phyloP scores from a whole-genome alignment of 768 basidiomycete species.

The Tylopilus balloui region DNA sequence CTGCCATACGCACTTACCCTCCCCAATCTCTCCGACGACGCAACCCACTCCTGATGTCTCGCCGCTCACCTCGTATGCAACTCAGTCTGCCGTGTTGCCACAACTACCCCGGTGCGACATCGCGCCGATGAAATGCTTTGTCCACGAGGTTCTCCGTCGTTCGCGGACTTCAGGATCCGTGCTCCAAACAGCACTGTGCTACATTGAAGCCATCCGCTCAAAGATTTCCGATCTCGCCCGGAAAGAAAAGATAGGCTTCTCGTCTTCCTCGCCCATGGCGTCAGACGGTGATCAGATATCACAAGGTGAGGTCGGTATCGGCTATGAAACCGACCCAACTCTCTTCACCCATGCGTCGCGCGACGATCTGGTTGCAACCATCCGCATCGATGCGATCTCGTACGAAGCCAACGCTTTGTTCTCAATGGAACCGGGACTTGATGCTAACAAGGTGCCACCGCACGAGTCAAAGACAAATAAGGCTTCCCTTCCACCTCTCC shows the following conservation, averaged over 20 bases:
- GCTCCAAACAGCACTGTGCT: slow-evolving; percentile 83
- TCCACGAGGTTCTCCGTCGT: slow-evolving; percentile 84
- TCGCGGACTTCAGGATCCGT: slow-evolving; percentile 81
- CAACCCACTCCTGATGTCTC: slow-evolving; percentile 32
- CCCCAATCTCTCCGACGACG: slow-evolving; percentile 50
- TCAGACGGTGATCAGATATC: slow-evolving; percentile 41
- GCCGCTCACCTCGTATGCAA: slow-evolving; percentile 28
- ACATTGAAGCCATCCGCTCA: slow-evolving; percentile 75
- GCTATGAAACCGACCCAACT: slow-evolving; percentile 34
- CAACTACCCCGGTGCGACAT: slow-evolving; percentile 32
- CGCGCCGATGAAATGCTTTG: slow-evolving; percentile 69
- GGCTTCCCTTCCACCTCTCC: slow-evolving; percentile 31
- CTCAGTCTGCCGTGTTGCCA: slow-evolving; percentile 11
- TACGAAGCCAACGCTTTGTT: slow-evolving; percentile 15
- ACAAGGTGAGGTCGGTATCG: slow-evolving; percentile 41
- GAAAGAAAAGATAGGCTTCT: slow-evolving; percentile 45
- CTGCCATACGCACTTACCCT: slow-evolving; percentile 45
- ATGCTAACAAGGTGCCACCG: slow-evolving; percentile 6
- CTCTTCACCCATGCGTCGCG: slow-evolving; percentile 3
- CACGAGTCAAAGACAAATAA: slow-evolving; percentile 14
- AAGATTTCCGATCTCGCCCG: slow-evolving; percentile 61
- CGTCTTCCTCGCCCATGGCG: slow-evolving; percentile 38
- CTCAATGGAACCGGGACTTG: slow-evolving; percentile 12
- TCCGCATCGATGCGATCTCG: slow-evolving; percentile 37
- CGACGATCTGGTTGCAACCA: slow-evolving; percentile 39